A percentile compares a stretch with the other conserved stretches of the same genome.
Conservation (phyloP, 768 basidiomycete species). For the Amanita rimosa region DNA sequence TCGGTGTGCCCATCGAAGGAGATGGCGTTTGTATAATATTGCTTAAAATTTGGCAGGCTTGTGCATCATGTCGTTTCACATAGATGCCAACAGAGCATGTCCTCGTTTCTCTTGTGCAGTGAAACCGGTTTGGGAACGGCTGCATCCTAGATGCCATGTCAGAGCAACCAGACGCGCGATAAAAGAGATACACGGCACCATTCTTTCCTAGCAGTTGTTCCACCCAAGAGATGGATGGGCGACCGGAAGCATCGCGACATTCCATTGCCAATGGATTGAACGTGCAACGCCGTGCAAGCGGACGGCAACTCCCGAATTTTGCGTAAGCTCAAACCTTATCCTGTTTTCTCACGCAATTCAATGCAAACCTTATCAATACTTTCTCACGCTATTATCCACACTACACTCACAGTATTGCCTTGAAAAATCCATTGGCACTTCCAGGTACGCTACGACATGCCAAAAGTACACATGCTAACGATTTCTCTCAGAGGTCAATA, state of each 20-base stretch:
- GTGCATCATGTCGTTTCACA: not conserved
- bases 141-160: not conserved
- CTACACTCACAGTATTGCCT: constrained; percentile 44
- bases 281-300: constrained; percentile 9
- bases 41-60: not conserved
- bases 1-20: not conserved
- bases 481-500: constrained; percentile 65
- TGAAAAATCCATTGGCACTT: constrained; percentile 94
- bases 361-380: constrained; percentile 21
- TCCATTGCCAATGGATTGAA: constrained; percentile 48
- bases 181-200: constrained; percentile 11
- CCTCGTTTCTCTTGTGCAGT: not conserved
- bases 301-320: not conserved
- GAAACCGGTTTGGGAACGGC: not conserved
- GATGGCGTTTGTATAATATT: not conserved
- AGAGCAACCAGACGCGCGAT: constrained; percentile 7
- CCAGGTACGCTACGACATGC: constrained; percentile 33
- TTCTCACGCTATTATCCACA: constrained; percentile 27
- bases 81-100: not conserved
- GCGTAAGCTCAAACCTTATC: constrained; percentile 20
- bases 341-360: constrained; percentile 16
- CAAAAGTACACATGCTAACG: not conserved
- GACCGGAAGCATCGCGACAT: constrained; percentile 67
- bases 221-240: constrained; percentile 36
- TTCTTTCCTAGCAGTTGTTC: constrained; percentile 15